These are phyloP conservation scores for Eimeria necatrix DNA, from an alignment of 169 alveolate species.

Conservation along the genomic window DNA sequence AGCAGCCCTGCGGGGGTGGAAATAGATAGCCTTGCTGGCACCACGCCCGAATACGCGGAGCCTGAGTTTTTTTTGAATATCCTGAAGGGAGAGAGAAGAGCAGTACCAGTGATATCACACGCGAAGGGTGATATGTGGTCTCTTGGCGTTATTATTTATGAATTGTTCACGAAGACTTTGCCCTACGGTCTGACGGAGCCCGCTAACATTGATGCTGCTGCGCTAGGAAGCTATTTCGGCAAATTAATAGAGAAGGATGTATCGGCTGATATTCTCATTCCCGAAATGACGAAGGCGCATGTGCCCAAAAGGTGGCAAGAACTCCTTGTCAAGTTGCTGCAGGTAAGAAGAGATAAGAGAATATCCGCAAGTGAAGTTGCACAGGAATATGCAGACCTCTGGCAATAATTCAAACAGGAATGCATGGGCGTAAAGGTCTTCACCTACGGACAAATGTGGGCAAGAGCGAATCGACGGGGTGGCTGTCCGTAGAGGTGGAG, in stretches of 20 bases:
- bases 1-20: not conserved
- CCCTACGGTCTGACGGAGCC: not conserved
- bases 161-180: not conserved
- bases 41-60: not conserved
- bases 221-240: not conserved
- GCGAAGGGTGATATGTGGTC: constrained; percentile 13
- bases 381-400: constrained; percentile 29
- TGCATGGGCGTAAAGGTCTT: no score
- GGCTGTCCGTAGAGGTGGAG: no score
- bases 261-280: not conserved
- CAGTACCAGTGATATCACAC: not conserved
- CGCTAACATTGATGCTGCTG: not conserved
- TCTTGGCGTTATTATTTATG: not conserved
- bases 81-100: not conserved
- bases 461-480: no score
- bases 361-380: not conserved
- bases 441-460: no score
- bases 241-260: not conserved
- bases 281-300: not conserved
- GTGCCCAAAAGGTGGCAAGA: not conserved
- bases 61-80: not conserved
- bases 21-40: not conserved
- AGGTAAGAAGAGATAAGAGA: not conserved
- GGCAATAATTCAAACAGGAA: no score
- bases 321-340: not conserved